Base-by-base conservation (phyloP, 192 early-diverging fungal species). In the Neocallimastix lanati region DNA sequence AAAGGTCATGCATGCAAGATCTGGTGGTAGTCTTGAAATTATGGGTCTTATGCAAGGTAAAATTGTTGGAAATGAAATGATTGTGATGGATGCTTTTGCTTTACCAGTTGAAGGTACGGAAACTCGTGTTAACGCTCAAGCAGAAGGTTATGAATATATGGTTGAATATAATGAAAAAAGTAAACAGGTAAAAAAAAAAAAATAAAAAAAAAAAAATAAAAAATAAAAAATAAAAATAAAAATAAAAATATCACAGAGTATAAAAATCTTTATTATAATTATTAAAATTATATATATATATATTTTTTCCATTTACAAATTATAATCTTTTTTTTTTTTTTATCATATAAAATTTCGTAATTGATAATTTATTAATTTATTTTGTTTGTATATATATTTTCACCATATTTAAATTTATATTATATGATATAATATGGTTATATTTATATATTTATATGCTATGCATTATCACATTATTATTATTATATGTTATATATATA, bases 21-120 rank as follows among this genome's bases (percentile, higher is more conserved):
- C 96, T 0, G 97, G 97, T 37, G 96, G 96, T 78, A 89, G 88
- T 79, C 93, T 97, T 81, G 97, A 99, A 87, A 91, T 99, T 50
- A 99, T 99, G 97, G 97, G 97, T 4, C 83, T 96, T 38, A 95
- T 99, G 95, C 95, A 97, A 81, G 97, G 97, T 28, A 98, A 97
- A 81, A 86, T 99, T 29, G 80, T 86, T 15, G 95, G 91, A 78
- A 89, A 92, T 80, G 94, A 93, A 13, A 95, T 99, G 91, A 84
- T 96, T 80, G 90, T 99, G 28, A 93, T 99, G 92, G 97, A 99
- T 80, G 93, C 95, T 7, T 98, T 97, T 87, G 96, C 95, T 40
- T 86, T 99, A 58, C 97, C 97, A 13, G 97, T 99, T 12, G 97
- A 99, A 84, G 96, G 97, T 28, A 99, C 96, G 7, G 97, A 99